A percentile compares a stretch with the other conserved stretches of the same genome.
phyloP scores from a whole-genome alignment of 2,329 filamentous ascomycete species.

The Curvularia hawaiiensis region DNA sequence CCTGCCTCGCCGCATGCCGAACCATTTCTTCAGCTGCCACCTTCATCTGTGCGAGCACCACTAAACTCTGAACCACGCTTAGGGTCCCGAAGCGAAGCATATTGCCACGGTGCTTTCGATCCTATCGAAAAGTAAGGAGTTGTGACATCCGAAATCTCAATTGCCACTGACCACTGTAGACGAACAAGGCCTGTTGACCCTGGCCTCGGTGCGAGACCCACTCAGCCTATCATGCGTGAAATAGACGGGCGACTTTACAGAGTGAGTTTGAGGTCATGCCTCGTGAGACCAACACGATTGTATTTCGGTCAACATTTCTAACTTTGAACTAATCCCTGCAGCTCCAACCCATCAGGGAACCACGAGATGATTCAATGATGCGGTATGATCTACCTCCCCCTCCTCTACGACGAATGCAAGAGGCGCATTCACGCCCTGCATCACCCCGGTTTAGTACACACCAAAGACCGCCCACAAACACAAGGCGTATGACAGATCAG shows the following conservation, averaged over 20 bases:
- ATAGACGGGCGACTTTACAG: constrained; percentile 40
- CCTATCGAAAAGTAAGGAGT: constrained; percentile 28
- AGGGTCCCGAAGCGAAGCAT: constrained; percentile 10
- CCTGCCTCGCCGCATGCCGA: constrained; percentile 17
- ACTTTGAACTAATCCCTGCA: constrained; percentile 30
- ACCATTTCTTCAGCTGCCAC: constrained; percentile 11
- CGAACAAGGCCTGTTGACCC: constrained; percentile 18
- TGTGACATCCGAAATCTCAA: neutral
- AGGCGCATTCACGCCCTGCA: constrained; percentile 19
- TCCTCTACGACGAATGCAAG: constrained; percentile 18
- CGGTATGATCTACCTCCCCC: constrained; percentile 23
- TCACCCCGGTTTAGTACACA: constrained; percentile 19
- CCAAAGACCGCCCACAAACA: constrained; percentile 22
- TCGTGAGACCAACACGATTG: constrained; percentile 19
- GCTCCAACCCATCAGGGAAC: constrained; percentile 38
- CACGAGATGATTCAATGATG: constrained; percentile 16
- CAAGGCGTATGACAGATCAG: constrained; percentile 36
- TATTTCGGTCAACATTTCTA: constrained; percentile 9
- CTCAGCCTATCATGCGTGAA: constrained; percentile 29
- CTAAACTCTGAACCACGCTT: constrained; percentile 7
- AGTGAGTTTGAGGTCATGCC: constrained; percentile 37
- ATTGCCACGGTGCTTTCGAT: constrained; percentile 16
- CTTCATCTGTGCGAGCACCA: constrained; percentile 10
- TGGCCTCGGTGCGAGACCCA: constrained; percentile 16
- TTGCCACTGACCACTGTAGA: constrained; percentile 24